Percentiles rank a stretch among this genome's conserved stretches.
These are phyloP conservation scores for Albizia julibrissin DNA, from an alignment of 306 rosid genomes.

Conservation along the genomic window DNA sequence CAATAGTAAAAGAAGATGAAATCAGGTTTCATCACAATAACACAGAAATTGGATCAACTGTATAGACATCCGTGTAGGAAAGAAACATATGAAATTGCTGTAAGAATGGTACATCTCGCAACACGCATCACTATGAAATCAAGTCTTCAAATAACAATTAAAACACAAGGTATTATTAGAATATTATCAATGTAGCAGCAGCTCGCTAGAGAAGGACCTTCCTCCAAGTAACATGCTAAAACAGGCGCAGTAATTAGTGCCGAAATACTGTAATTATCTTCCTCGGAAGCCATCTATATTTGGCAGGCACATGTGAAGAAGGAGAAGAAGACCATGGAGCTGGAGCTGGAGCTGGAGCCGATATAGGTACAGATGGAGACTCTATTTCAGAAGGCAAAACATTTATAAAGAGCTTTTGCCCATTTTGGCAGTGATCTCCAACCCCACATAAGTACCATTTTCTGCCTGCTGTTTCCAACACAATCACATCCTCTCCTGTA, in stretches of 20 bases:
- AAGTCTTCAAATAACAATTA: neutral
- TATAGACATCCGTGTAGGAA: neutral
- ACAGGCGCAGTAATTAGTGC: neutral
- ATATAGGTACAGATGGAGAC: slow-evolving; percentile 1
- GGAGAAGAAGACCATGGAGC: neutral
- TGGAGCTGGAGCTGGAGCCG: neutral
- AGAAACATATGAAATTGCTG: neutral
- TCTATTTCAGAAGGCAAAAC: slow-evolving; percentile 19
- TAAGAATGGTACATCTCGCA: neutral
- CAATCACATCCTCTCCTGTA: slow-evolving; percentile 14
- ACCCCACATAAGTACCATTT: slow-evolving; percentile 37
- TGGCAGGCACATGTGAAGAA: neutral
- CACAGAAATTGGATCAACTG: neutral
- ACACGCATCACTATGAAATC: neutral
- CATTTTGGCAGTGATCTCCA: neutral
- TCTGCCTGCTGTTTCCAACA: slow-evolving; percentile 1
- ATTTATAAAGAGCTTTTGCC: slow-evolving; percentile 32
- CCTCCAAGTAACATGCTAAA: neutral
- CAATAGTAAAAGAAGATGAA: neutral
- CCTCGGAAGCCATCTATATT: slow-evolving; percentile 3
- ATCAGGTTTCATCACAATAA: neutral
- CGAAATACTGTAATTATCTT: neutral
- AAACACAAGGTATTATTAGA: neutral
- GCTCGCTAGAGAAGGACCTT: neutral
- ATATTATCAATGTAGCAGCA: neutral